These are phyloP conservation scores for Fomes fomentarius DNA, from an alignment of 1,284 basidiomycete genomes.

Conservation along the genomic window DNA sequence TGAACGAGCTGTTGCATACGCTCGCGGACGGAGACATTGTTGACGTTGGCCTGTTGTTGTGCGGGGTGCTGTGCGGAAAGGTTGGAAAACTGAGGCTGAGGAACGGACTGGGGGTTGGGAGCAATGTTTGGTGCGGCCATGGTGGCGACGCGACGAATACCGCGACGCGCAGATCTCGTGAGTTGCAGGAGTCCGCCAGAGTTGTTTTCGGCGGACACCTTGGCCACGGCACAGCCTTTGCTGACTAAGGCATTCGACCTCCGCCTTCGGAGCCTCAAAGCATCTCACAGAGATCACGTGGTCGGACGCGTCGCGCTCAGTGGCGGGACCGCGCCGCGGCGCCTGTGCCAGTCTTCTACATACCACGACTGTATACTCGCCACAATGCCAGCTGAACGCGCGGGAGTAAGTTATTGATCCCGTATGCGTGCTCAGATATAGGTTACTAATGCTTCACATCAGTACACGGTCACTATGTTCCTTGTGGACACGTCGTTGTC, in stretches of 20 bases:
- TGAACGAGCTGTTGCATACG: conserved; percentile 31
- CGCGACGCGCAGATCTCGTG: conserved; percentile 33
- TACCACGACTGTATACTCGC: conserved; percentile 9
- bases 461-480: conserved; percentile 87
- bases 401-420: conserved; percentile 52
- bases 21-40: conserved; percentile 27
- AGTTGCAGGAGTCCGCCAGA: conserved; percentile 13
- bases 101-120: conserved; percentile 24
- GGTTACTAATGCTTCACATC: background rate
- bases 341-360: too few relatives aligned
- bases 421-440: background rate
- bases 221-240: conserved; percentile 9
- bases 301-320: conserved; percentile 22
- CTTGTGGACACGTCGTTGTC: conserved; percentile 86
- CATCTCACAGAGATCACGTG: conserved; percentile 15
- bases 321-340: too few relatives aligned
- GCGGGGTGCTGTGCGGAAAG: conserved; percentile 23
- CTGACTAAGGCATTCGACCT: conserved; percentile 23
- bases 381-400: conserved; percentile 73
- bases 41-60: conserved; percentile 24
- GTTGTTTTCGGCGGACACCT: conserved; percentile 1
- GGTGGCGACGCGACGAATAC: conserved; percentile 26
- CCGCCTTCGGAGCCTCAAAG: conserved; percentile 3
- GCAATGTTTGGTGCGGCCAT: conserved; percentile 35
- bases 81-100: conserved; percentile 22